phyloP scores from a whole-genome alignment of 2,329 filamentous ascomycete genomes.

The Verticillium isaacii region DNA sequence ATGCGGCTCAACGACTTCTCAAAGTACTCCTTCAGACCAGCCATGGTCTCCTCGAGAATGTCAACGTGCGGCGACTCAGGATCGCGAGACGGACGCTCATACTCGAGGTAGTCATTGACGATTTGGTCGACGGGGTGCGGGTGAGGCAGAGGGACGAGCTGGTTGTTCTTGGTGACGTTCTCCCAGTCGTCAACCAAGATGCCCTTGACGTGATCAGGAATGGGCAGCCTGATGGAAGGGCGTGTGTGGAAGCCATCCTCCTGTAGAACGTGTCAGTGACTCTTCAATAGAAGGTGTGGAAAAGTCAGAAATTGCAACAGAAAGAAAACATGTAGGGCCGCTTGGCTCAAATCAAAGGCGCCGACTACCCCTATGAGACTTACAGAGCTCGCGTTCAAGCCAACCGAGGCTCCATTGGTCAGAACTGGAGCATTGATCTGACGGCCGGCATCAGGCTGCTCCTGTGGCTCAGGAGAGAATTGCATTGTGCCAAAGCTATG shows the following conservation, averaged over 20 bases:
- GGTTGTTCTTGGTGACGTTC: conserved; percentile 92
- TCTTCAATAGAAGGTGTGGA: neutral
- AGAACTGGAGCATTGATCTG: neutral
- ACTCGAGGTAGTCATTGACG: conserved; percentile 72
- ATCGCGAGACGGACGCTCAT: conserved; percentile 62
- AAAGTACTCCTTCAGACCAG: conserved; percentile 88
- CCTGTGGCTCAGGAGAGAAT: too few species aligned
- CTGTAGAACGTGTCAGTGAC: conserved; percentile 38
- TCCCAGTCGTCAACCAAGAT: conserved; percentile 98
- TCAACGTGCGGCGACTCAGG: conserved; percentile 69
- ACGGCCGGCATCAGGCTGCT: neutral
- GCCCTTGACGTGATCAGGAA: conserved; percentile 87
- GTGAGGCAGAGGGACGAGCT: conserved; percentile 81
- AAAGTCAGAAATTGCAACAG: neutral
- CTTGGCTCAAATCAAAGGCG: conserved; percentile 3
- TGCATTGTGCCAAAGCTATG: too few species aligned
- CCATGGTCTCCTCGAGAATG: conserved; percentile 83
- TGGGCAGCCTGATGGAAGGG: conserved; percentile 78
- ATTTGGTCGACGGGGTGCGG: conserved; percentile 70
- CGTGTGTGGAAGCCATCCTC: conserved; percentile 83
- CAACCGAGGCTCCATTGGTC: neutral
- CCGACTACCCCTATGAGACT: neutral
- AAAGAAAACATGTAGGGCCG: neutral
- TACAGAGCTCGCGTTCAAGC: neutral
- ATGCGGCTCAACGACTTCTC: conserved; percentile 85